Percentiles rank a stretch among this genome's conserved stretches.
Conservation (phyloP, 305 asterid species). For the Ajuga reptans region DNA sequence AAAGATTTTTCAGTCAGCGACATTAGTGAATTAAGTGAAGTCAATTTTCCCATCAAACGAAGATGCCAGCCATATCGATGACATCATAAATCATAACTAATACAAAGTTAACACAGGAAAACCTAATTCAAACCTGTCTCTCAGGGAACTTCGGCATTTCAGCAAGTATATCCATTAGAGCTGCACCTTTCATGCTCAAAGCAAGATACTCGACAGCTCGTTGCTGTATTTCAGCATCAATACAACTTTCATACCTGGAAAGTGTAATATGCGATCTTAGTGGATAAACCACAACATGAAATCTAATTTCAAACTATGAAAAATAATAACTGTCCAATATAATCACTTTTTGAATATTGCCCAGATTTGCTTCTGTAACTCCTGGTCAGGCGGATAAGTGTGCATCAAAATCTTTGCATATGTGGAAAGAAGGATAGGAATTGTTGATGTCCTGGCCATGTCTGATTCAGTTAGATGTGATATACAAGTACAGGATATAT, state of each 20-base stretch:
- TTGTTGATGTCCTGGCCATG: slow-evolving; percentile 72
- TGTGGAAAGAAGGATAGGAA: slow-evolving; percentile 90
- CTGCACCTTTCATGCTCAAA: slow-evolving; percentile 90
- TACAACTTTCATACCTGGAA: slow-evolving; percentile 86
- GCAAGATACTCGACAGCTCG: slow-evolving; percentile 93
- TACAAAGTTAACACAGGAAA: slow-evolving; percentile 11
- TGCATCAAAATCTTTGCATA: slow-evolving; percentile 86
- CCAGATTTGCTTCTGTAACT: slow-evolving; percentile 40
- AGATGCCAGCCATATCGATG: slow-evolving; percentile 19
- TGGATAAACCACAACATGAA: slow-evolving; percentile 5
- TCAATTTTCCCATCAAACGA: slow-evolving; percentile 10
- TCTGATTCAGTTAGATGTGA: slow-evolving; percentile 25
- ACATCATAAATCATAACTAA: background rate
- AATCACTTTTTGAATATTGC: slow-evolving; percentile 37
- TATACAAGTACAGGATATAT: slow-evolving; percentile 13
- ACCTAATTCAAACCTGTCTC: slow-evolving; percentile 58
- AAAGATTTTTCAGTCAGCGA: slow-evolving; percentile 20
- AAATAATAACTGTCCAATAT: slow-evolving; percentile 7
- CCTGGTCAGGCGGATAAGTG: slow-evolving; percentile 80
- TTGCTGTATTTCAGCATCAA: slow-evolving; percentile 96
- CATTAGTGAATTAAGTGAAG: background rate
- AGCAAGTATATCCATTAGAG: slow-evolving; percentile 86
- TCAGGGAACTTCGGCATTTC: slow-evolving; percentile 99
- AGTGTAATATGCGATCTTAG: slow-evolving; percentile 18
- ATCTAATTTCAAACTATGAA: background rate